phyloP scores from a whole-genome alignment of 177 flowering plant species.

The Vitis hybrid region DNA sequence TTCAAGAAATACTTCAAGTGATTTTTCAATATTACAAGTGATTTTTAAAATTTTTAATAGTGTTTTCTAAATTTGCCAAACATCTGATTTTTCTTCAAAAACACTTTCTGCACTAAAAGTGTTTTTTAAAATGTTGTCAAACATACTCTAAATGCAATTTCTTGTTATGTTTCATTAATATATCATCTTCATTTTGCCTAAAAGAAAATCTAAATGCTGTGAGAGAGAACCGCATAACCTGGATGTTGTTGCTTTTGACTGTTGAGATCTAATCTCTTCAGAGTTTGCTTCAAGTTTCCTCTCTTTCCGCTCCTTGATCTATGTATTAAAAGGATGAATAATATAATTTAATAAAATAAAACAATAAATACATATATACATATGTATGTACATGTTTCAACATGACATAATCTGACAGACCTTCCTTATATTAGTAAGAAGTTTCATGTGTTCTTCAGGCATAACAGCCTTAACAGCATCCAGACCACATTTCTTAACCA shows the following conservation, averaged over 20 bases:
- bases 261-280: constrained; percentile 54
- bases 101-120: too few relatives aligned
- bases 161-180: too few relatives aligned
- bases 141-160: too few relatives aligned
- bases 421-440: constrained; percentile 91
- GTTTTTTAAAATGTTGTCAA: too few relatives aligned
- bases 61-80: too few relatives aligned
- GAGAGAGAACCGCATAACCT: constrained; percentile 41
- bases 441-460: constrained; percentile 98
- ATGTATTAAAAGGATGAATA: constrained; percentile 7
- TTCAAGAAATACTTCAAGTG: too few relatives aligned
- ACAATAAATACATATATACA: not conserved
- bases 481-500: constrained; percentile 85
- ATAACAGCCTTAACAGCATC: constrained; percentile 95
- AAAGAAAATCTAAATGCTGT: not conserved
- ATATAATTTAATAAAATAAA: not conserved
- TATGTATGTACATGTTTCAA: not conserved
- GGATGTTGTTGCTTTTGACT: constrained; percentile 83
- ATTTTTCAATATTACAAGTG: too few relatives aligned
- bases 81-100: too few relatives aligned
- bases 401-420: constrained; percentile 28
- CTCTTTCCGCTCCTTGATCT: constrained; percentile 83
- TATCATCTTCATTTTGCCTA: too few relatives aligned
- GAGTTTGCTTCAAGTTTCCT: constrained; percentile 48
- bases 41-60: too few relatives aligned